A percentile compares a stretch with the other conserved stretches of the same genome.
These are phyloP conservation scores for Monosporascus sp. DNA, from an alignment of 2,329 filamentous ascomycete species.

Conservation along the genomic window DNA sequence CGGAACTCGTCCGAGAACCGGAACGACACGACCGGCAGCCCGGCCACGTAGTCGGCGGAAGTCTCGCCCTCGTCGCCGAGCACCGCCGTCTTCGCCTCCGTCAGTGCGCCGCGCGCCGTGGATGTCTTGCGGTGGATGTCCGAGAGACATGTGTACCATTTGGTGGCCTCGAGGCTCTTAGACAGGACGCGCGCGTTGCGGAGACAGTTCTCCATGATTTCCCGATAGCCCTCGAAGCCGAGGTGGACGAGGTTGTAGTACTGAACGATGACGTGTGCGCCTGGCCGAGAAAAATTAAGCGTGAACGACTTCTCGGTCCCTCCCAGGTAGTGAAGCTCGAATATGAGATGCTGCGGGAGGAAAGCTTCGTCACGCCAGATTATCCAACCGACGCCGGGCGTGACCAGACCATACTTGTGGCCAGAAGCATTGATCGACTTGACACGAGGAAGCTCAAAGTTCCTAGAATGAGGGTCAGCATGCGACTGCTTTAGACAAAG, in stretches of 20 bases:
- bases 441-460: conserved; percentile 57
- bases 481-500: too few relatives aligned
- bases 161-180: conserved; percentile 58
- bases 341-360: conserved; percentile 63
- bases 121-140: conserved; percentile 57
- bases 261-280: conserved; percentile 64
- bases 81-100: conserved; percentile 30
- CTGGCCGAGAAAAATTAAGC: conserved; percentile 67
- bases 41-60: conserved; percentile 56
- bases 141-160: conserved; percentile 60
- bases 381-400: conserved; percentile 65
- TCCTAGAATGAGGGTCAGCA: conserved; percentile 27
- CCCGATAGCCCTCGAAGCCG: conserved; percentile 59
- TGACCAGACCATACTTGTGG: conserved; percentile 54
- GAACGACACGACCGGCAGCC: conserved; percentile 65
- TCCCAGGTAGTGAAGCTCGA: conserved; percentile 65
- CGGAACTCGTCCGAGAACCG: conserved; percentile 57
- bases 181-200: conserved; percentile 60
- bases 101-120: conserved; percentile 29
- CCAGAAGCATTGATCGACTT: conserved; percentile 63
- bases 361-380: conserved; percentile 62
- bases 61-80: conserved; percentile 41
- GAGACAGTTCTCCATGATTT: conserved; percentile 62
- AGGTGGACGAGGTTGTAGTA: conserved; percentile 71
- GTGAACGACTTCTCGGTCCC: conserved; percentile 68